A percentile compares a stretch with the other conserved stretches of the same genome.
phyloP scores from a whole-genome alignment of 1,284 basidiomycete genomes.

The Ceratobasidium sp. region DNA sequence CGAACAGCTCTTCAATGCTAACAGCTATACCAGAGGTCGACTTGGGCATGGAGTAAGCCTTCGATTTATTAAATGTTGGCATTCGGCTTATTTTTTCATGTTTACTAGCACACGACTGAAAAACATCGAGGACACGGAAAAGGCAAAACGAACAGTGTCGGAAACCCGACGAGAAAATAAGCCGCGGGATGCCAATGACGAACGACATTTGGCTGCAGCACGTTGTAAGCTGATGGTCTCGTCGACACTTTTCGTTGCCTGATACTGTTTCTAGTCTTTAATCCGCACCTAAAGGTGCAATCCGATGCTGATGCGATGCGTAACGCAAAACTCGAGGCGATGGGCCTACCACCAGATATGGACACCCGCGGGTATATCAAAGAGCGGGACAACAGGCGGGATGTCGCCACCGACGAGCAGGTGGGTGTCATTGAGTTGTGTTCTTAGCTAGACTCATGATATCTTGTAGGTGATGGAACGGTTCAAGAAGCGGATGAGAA shows the following conservation, averaged over 20 bases:
- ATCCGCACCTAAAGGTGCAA: conserved; percentile 78
- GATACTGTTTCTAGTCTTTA: conserved; percentile 70
- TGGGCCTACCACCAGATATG: conserved; percentile 71
- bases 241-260: neutral
- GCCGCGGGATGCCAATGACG: conserved; percentile 66
- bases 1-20: conserved; percentile 92
- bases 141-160: conserved; percentile 86
- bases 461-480: conserved; percentile 78
- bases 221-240: conserved; percentile 71
- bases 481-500: conserved; percentile 82
- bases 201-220: conserved; percentile 81
- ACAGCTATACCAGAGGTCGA: conserved; percentile 97
- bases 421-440: conserved; percentile 61
- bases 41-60: conserved; percentile 93
- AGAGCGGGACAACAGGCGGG: conserved; percentile 54
- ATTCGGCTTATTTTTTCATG: neutral
- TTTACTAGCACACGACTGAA: conserved; percentile 78
- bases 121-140: conserved; percentile 97
- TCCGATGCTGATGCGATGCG: conserved; percentile 88
- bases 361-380: conserved; percentile 64
- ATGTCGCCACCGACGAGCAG: conserved; percentile 91
- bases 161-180: conserved; percentile 71
- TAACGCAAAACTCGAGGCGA: conserved; percentile 84
- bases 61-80: conserved; percentile 15
- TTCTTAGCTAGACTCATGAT: neutral